Evolutionary conservation across 2,329 filamentous ascomycete genomes (phyloP).

Genomic region (Fusarium sarcochroum): DNA sequence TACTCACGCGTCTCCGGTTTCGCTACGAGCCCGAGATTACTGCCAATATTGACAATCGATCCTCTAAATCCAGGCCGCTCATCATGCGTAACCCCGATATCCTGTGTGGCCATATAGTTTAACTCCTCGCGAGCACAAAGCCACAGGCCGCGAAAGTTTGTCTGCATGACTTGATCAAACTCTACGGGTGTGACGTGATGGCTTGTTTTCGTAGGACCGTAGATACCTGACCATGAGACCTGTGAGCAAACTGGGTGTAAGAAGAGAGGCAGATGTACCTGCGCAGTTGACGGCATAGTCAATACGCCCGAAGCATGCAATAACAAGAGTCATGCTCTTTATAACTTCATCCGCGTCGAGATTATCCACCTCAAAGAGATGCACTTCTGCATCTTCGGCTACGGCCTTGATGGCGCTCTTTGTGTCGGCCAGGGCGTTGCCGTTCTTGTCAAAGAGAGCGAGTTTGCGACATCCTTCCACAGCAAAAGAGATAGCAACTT

Average conservation of each 20-base stretch:
- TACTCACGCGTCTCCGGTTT: conserved; percentile 58
- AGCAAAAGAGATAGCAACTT: conserved; percentile 59
- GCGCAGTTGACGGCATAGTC: conserved; percentile 64
- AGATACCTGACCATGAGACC: conserved; percentile 50
- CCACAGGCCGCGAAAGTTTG: conserved; percentile 63
- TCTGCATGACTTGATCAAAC: conserved; percentile 59
- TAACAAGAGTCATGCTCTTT: conserved; percentile 50
- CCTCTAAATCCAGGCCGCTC: conserved; percentile 56
- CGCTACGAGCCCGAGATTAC: conserved; percentile 59
- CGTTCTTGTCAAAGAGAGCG: conserved; percentile 57
- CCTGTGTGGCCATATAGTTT: conserved; percentile 60
- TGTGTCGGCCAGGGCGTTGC: conserved; percentile 52
- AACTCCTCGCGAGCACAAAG: conserved; percentile 60
- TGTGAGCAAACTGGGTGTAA: not conserved
- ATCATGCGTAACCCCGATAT: conserved; percentile 58
- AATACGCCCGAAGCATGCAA: conserved; percentile 56
- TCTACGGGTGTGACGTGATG: conserved; percentile 54
- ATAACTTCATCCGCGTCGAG: conserved; percentile 53
- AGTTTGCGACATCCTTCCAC: conserved; percentile 60
- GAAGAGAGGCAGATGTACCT: conserved; percentile 43
- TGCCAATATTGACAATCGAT: conserved; percentile 62
- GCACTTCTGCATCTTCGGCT: conserved; percentile 24
- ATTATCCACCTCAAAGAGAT: conserved; percentile 53
- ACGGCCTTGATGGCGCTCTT: conserved; percentile 10
- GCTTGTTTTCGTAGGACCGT: conserved; percentile 55